Conservation (phyloP, 148 eudicot genomes). For the Cornus suecica region DNA sequence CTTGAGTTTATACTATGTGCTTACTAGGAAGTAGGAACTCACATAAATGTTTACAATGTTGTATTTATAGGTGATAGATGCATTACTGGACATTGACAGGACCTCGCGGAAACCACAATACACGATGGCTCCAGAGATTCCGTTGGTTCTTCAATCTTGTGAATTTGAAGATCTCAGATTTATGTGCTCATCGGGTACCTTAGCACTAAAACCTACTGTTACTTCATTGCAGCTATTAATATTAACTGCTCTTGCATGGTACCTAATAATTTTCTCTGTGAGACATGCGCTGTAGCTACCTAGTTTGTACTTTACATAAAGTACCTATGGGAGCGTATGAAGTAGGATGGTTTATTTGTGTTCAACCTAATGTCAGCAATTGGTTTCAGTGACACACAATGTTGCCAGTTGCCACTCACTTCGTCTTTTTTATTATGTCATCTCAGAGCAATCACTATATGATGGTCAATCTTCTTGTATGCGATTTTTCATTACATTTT, state of each 20-base stretch:
- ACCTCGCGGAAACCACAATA: slow-evolving; percentile 86
- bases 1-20: background rate
- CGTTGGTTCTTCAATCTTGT: slow-evolving; percentile 88
- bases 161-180: slow-evolving; percentile 71
- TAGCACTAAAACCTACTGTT: background rate
- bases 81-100: slow-evolving; percentile 67
- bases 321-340: background rate
- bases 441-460: background rate
- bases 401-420: background rate
- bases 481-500: background rate
- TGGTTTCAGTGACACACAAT: background rate
- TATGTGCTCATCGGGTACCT: slow-evolving; percentile 65
- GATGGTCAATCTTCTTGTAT: background rate
- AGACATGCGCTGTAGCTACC: background rate
- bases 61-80: slow-evolving; percentile 77
- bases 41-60: slow-evolving; percentile 13
- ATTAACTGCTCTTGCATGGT: background rate
- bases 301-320: background rate
- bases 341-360: background rate
- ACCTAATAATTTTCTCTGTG: background rate
- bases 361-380: background rate
- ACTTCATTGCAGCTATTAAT: background rate
- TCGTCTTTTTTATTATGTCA: background rate
- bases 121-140: slow-evolving; percentile 77
- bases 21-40: slow-evolving; percentile 8